Evolutionary conservation across 2,329 filamentous ascomycete genomes (phyloP).

Genomic region (Diplodia sapinea): DNA sequence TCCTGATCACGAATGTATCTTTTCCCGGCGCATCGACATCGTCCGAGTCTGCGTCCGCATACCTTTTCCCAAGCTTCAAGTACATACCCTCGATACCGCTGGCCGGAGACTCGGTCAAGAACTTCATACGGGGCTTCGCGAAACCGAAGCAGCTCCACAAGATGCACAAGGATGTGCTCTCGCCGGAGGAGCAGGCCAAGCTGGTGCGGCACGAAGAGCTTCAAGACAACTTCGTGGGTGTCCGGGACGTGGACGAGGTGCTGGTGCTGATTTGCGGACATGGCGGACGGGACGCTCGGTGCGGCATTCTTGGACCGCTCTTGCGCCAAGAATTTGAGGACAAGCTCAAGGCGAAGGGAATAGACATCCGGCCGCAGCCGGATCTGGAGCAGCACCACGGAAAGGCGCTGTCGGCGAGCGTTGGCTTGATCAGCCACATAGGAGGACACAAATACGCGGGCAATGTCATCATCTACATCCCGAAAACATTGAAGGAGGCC

Average conservation of each 20-base stretch:
- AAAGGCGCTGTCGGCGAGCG: conserved; percentile 53
- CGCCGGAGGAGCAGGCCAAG: conserved; percentile 57
- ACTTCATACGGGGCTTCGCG: conserved; percentile 68
- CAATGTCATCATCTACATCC: conserved; percentile 82
- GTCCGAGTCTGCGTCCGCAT: conserved; percentile 65
- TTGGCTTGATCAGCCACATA: conserved; percentile 78
- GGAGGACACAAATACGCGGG: conserved; percentile 87
- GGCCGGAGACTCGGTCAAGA: conserved; percentile 60
- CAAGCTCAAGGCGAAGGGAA: conserved; percentile 59
- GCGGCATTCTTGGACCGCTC: conserved; percentile 78
- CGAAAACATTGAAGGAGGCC: conserved; percentile 53
- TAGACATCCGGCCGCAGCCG: conserved; percentile 48
- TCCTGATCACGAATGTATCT: conserved; percentile 78
- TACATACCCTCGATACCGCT: conserved; percentile 75
- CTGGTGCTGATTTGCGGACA: conserved; percentile 90
- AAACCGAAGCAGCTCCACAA: conserved; percentile 68
- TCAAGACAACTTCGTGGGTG: conserved; percentile 58
- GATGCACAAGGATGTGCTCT: conserved; percentile 61
- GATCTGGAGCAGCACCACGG: conserved; percentile 43
- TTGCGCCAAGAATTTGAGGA: conserved; percentile 72
- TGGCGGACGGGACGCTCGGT: conserved; percentile 78
- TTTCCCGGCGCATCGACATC: conserved; percentile 61
- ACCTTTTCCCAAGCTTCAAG: conserved; percentile 83
- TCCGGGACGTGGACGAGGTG: conserved; percentile 69
- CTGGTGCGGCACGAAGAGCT: conserved; percentile 56